Evolutionary conservation across 1,139 yeast genomes (phyloP).

Genomic region (Komagataea norvegica): DNA sequence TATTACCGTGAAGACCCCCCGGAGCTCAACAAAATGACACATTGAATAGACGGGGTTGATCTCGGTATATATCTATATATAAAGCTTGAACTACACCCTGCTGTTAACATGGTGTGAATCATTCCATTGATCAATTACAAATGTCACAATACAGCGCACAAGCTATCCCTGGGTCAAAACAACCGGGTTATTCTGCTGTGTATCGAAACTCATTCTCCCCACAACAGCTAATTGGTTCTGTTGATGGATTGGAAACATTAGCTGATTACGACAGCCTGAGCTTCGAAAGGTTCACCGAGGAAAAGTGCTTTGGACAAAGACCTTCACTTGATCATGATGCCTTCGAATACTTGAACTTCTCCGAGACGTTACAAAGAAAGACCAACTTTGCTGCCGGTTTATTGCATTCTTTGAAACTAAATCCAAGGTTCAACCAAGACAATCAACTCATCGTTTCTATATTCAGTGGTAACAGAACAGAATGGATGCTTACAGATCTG

Average conservation of each 20-base stretch:
- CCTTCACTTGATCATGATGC: not conserved
- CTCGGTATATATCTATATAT: too few species aligned
- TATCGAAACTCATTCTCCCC: slow-evolving; percentile 40
- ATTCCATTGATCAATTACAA: too few species aligned
- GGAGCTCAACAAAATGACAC: too few species aligned
- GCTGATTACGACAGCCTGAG: slow-evolving; percentile 34
- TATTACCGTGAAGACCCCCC: too few species aligned
- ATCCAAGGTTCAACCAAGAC: slow-evolving; percentile 10
- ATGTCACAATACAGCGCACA: slow-evolving; percentile 10
- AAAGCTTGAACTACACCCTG: too few species aligned
- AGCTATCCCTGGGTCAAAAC: slow-evolving; percentile 5
- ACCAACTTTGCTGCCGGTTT: slow-evolving; percentile 43
- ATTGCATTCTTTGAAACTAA: slow-evolving; percentile 32
- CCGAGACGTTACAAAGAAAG: slow-evolving; percentile 30
- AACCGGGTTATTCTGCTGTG: slow-evolving; percentile 17
- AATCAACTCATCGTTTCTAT: slow-evolving; percentile 45
- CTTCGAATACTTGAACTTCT: slow-evolving; percentile 36
- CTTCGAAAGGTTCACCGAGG: slow-evolving; percentile 23
- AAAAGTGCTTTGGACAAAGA: slow-evolving; percentile 37
- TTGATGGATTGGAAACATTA: slow-evolving; percentile 38
- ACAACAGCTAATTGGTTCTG: slow-evolving; percentile 28
- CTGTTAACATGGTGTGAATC: too few species aligned
- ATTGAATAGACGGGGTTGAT: too few species aligned
- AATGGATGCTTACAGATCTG: slow-evolving; percentile 57
- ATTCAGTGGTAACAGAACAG: slow-evolving; percentile 49